A percentile compares a stretch with the other conserved stretches of the same genome.
Evolutionary conservation across 1,284 basidiomycete species (phyloP).

Genomic region (Malassezia pachydermatis): DNA sequence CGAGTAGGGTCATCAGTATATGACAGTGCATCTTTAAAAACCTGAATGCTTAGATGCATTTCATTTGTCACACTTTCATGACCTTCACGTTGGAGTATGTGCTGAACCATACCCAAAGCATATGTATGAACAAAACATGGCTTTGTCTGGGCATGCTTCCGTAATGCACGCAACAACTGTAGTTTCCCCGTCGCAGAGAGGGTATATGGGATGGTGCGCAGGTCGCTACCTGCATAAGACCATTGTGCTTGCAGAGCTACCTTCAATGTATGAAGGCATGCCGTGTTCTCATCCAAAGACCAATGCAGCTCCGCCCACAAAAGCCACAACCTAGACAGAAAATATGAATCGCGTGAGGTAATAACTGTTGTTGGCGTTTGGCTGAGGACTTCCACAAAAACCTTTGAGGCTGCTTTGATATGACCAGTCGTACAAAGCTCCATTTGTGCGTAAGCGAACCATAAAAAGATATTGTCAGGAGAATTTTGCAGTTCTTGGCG

Average conservation of each 20-base stretch:
- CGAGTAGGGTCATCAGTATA: not conserved
- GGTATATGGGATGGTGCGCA: not conserved
- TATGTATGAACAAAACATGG: not conserved
- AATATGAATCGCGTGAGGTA: not conserved
- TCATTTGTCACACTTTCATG: slow-evolving; percentile 2
- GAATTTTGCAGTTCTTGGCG: slow-evolving; percentile 2
- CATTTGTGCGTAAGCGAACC: slow-evolving; percentile 14
- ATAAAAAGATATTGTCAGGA: not conserved
- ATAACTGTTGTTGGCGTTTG: not conserved
- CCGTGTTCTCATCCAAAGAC: not conserved
- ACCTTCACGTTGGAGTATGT: not conserved
- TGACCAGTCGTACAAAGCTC: slow-evolving; percentile 9
- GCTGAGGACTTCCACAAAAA: slow-evolving; percentile 1
- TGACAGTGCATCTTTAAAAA: not conserved
- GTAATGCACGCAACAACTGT: slow-evolving; percentile 1
- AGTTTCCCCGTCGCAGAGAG: slow-evolving; percentile 6
- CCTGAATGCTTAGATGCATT: not conserved
- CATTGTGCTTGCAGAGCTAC: not conserved
- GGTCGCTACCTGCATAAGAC: not conserved
- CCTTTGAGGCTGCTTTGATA: not conserved
- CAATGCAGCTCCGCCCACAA: slow-evolving; percentile 13
- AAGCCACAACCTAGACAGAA: not conserved
- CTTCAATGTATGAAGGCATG: slow-evolving; percentile 1
- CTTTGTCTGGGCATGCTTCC: not conserved
- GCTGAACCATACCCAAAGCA: not conserved